These are phyloP conservation scores for Suhomyces panamericanus DNA, from an alignment of 1,139 yeast genomes.

Conservation along the genomic window DNA sequence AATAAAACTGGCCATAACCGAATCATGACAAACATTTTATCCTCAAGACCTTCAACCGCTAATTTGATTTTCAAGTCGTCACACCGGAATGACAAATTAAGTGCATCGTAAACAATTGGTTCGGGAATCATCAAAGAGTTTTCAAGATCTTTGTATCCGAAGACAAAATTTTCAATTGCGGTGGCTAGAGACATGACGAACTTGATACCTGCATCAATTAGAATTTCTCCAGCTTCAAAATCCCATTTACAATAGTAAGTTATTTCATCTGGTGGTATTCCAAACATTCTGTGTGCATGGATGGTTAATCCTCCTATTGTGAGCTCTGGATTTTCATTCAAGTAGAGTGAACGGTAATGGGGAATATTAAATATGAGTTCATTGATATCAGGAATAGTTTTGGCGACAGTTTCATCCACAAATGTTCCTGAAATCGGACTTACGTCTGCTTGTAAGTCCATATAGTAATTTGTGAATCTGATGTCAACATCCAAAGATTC, in stretches of 20 bases:
- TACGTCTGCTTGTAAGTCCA: slow-evolving; percentile 73
- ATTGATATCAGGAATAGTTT: slow-evolving; percentile 13
- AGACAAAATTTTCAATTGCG: slow-evolving; percentile 50
- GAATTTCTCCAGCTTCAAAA: slow-evolving; percentile 61
- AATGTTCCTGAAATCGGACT: slow-evolving; percentile 47
- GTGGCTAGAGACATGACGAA: slow-evolving; percentile 49
- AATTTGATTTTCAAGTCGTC: slow-evolving; percentile 35
- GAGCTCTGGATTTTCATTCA: slow-evolving; percentile 39
- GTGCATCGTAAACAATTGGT: slow-evolving; percentile 66
- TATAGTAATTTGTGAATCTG: slow-evolving; percentile 85
- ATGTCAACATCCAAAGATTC: slow-evolving; percentile 72
- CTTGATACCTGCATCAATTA: slow-evolving; percentile 51
- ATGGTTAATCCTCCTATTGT: slow-evolving; percentile 63
- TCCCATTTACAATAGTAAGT: slow-evolving; percentile 93
- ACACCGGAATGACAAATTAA: slow-evolving; percentile 54
- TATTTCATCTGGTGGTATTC: slow-evolving; percentile 84
- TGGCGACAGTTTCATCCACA: slow-evolving; percentile 17
- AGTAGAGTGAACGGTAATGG: slow-evolving; percentile 25
- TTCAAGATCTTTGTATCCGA: slow-evolving; percentile 72
- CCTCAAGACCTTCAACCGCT: slow-evolving; percentile 12
- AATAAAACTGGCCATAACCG: slow-evolving; percentile 42
- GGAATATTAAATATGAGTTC: slow-evolving; percentile 29
- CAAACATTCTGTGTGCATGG: slow-evolving; percentile 91
- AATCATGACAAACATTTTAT: slow-evolving; percentile 24
- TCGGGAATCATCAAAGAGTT: slow-evolving; percentile 63